These are phyloP conservation scores for Lecanoromycetidae sp. DNA, from an alignment of 2,329 filamentous ascomycete species.

Conservation along the genomic window DNA sequence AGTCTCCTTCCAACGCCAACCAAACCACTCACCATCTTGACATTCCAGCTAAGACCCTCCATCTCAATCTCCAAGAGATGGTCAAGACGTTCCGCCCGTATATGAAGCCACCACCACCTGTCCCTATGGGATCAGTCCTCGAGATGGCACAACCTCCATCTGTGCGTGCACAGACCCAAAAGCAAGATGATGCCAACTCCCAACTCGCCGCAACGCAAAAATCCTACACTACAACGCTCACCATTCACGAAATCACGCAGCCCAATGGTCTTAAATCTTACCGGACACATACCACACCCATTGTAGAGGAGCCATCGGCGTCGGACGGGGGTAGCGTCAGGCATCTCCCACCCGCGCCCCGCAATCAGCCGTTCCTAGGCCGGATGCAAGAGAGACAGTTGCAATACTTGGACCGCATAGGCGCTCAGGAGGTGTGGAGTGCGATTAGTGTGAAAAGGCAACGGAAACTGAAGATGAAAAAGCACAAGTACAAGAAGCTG, in stretches of 20 bases:
- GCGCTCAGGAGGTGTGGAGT: conserved; percentile 42
- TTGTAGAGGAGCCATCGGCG: conserved; percentile 32
- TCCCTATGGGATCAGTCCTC: conserved; percentile 37
- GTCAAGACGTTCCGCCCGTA: conserved; percentile 66
- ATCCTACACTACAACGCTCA: conserved; percentile 39
- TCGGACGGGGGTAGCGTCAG: conserved; percentile 25
- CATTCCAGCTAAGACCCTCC: conserved; percentile 30
- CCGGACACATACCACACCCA: conserved; percentile 39
- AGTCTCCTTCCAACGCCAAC: conserved; percentile 24
- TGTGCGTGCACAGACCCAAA: conserved; percentile 26
- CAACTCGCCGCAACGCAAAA: conserved; percentile 26
- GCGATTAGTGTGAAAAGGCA: conserved; percentile 87
- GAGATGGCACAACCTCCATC: conserved; percentile 22
- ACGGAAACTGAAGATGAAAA: conserved; percentile 98
- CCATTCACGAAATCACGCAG: conserved; percentile 41
- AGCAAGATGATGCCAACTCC: conserved; percentile 24
- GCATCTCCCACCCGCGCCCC: conserved; percentile 8
- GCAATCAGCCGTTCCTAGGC: conserved; percentile 47
- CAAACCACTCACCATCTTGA: conserved; percentile 21
- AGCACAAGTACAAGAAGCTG: conserved; percentile 99
- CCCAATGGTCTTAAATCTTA: conserved; percentile 40
- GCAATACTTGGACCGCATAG: conserved; percentile 29
- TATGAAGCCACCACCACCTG: conserved; percentile 68
- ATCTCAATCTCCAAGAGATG: conserved; percentile 56
- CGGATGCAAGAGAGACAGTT: conserved; percentile 56